Evolutionary conservation across 169 alveolate species (phyloP).

Genomic region (Cryptosporidium meleagridis): DNA sequence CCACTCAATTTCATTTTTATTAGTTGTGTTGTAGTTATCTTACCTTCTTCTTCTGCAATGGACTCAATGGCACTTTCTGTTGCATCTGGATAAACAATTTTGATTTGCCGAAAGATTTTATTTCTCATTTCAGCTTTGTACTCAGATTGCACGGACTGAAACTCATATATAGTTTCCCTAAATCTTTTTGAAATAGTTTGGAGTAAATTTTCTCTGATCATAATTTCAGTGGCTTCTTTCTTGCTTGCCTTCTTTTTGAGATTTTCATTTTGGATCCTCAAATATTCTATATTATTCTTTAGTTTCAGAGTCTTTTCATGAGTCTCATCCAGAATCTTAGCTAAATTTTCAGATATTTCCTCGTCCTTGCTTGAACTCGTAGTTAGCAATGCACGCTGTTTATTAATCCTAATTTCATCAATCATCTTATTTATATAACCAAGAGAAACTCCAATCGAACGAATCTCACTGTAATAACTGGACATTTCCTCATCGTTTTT

Average conservation of each 20-base stretch:
- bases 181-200: constrained; percentile 76
- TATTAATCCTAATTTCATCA: constrained; percentile 40
- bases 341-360: constrained; percentile 48
- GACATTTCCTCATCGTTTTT: constrained; percentile 52
- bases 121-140: constrained; percentile 54
- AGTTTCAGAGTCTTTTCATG: constrained; percentile 47
- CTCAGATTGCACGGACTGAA: constrained; percentile 75
- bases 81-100: constrained; percentile 80
- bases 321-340: constrained; percentile 74
- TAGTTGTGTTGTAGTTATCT: constrained; percentile 72
- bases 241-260: constrained; percentile 45
- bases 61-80: constrained; percentile 58
- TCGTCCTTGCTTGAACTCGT: constrained; percentile 59
- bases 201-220: constrained; percentile 76
- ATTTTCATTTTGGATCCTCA: constrained; percentile 54
- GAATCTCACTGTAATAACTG: constrained; percentile 49
- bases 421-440: constrained; percentile 51
- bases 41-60: constrained; percentile 75
- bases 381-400: constrained; percentile 63
- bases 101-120: constrained; percentile 76
- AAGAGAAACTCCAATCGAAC: constrained; percentile 63
- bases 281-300: constrained; percentile 71
- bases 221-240: constrained; percentile 53
- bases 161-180: constrained; percentile 74
- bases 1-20: constrained; percentile 81